Evolutionary conservation across 1,284 basidiomycete genomes (phyloP).

Genomic region (Bothia castanella): DNA sequence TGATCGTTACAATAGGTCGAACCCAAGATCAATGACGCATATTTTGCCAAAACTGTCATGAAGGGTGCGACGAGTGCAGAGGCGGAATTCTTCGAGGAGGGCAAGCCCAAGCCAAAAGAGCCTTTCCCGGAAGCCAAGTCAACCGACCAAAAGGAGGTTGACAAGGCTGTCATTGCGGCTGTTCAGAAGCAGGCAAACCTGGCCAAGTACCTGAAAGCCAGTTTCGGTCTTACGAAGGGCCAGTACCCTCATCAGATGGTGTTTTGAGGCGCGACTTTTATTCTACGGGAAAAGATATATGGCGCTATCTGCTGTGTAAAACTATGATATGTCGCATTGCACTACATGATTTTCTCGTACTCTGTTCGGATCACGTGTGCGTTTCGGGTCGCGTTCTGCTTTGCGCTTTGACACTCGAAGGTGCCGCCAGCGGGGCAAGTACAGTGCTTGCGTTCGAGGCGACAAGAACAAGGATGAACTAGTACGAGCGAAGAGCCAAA

Average conservation of each 20-base stretch:
- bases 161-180: constrained; percentile 79
- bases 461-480: too few relatives aligned
- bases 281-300: constrained; percentile 12
- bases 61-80: constrained; percentile 79
- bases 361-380: constrained; percentile 20
- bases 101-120: constrained; percentile 91
- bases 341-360: constrained; percentile 12
- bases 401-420: not conserved
- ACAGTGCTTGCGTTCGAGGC: too few relatives aligned
- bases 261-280: constrained; percentile 53
- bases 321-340: constrained; percentile 23
- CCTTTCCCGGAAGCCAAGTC: constrained; percentile 87
- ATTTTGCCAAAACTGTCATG: constrained; percentile 83
- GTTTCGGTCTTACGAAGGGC: constrained; percentile 94
- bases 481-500: too few relatives aligned
- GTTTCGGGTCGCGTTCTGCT: not conserved
- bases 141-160: constrained; percentile 90
- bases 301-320: constrained; percentile 23
- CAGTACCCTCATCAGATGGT: constrained; percentile 86
- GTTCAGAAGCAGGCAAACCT: constrained; percentile 94
- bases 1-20: constrained; percentile 52
- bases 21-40: constrained; percentile 91
- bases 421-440: too few relatives aligned
- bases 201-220: constrained; percentile 90
- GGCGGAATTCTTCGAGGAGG: constrained; percentile 94